A percentile compares a stretch with the other conserved stretches of the same genome.
These are phyloP conservation scores for Tripterygium wilfordii DNA, from an alignment of 177 flowering plant species.

Conservation along the genomic window DNA sequence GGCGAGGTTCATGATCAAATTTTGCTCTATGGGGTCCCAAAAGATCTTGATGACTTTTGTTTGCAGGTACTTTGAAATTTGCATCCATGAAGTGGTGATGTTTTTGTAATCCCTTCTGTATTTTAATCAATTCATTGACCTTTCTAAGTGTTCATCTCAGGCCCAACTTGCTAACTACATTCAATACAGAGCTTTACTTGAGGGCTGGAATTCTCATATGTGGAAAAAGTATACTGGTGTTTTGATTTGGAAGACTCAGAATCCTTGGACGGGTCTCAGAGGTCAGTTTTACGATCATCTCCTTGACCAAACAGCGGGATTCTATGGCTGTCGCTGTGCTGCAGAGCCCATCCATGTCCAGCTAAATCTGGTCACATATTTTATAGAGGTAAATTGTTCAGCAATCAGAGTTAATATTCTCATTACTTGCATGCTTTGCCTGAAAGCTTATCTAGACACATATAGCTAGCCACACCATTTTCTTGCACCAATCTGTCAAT, in stretches of 20 bases:
- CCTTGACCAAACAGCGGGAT: conserved; percentile 92
- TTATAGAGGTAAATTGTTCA: conserved; percentile 79
- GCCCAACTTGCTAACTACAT: conserved; percentile 91
- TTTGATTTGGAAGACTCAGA: conserved; percentile 92
- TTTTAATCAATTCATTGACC: conserved; percentile 1
- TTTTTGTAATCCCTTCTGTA: too few relatives aligned
- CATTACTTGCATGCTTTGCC: background rate
- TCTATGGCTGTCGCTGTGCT: conserved; percentile 91
- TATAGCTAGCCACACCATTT: too few relatives aligned
- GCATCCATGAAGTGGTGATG: background rate
- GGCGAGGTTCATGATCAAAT: conserved; percentile 75
- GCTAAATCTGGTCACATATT: conserved; percentile 76
- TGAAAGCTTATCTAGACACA: too few relatives aligned
- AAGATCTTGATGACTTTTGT: conserved; percentile 92
- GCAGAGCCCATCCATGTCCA: conserved; percentile 99
- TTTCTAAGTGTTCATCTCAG: conserved; percentile 32
- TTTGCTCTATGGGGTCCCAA: conserved; percentile 61
- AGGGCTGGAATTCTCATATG: conserved; percentile 96
- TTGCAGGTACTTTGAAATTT: conserved; percentile 52
- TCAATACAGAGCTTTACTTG: conserved; percentile 90
- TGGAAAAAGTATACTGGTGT: conserved; percentile 96
- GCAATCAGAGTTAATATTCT: too few relatives aligned
- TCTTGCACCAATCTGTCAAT: background rate
- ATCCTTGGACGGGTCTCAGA: conserved; percentile 98
- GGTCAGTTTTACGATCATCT: conserved; percentile 99